A percentile compares a stretch with the other conserved stretches of the same genome.
These are phyloP conservation scores for Lepiota subincarnata DNA, from an alignment of 768 basidiomycete species.

Conservation along the genomic window DNA sequence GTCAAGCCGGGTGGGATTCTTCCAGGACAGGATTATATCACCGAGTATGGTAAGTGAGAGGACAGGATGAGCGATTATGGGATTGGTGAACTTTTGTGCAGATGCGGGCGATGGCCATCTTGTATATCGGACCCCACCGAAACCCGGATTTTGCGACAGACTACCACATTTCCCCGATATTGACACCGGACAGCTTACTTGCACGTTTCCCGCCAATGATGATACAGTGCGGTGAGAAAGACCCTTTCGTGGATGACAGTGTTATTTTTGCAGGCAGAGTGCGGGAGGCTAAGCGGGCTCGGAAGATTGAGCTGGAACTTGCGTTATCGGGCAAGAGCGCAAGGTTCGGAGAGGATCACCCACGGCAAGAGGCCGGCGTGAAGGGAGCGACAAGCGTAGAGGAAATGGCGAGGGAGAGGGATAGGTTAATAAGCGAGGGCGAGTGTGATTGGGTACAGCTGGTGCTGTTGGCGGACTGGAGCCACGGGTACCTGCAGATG, in stretches of 20 bases:
- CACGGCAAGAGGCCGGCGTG: constrained; percentile 49
- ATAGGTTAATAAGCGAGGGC: constrained; percentile 58
- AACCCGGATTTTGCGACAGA: constrained; percentile 94
- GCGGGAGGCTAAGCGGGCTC: constrained; percentile 88
- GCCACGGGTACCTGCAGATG: constrained; percentile 98
- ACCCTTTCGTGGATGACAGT: constrained; percentile 95
- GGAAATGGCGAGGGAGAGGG: constrained; percentile 51
- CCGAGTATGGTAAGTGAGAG: constrained; percentile 82
- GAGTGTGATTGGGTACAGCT: constrained; percentile 96
- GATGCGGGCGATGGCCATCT: constrained; percentile 99
- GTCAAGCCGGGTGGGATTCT: constrained; percentile 91
- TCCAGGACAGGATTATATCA: constrained; percentile 90
- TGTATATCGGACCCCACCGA: constrained; percentile 91
- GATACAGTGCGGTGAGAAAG: constrained; percentile 93
- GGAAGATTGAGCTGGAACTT: constrained; percentile 69
- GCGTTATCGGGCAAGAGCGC: constrained; percentile 57
- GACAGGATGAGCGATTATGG: not conserved
- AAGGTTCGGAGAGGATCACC: constrained; percentile 55
- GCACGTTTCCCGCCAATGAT: constrained; percentile 92
- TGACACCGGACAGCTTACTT: constrained; percentile 77
- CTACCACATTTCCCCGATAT: constrained; percentile 94
- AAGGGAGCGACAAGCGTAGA: constrained; percentile 30
- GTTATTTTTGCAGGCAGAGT: constrained; percentile 94
- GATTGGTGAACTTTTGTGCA: constrained; percentile 27
- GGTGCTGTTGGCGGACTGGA: constrained; percentile 94